Evolutionary conservation across 495 filamentous ascomycete genomes (phyloP), one percentile per base, ranked within the genome.

Genomic region (Penicillium flavigenum): DNA sequence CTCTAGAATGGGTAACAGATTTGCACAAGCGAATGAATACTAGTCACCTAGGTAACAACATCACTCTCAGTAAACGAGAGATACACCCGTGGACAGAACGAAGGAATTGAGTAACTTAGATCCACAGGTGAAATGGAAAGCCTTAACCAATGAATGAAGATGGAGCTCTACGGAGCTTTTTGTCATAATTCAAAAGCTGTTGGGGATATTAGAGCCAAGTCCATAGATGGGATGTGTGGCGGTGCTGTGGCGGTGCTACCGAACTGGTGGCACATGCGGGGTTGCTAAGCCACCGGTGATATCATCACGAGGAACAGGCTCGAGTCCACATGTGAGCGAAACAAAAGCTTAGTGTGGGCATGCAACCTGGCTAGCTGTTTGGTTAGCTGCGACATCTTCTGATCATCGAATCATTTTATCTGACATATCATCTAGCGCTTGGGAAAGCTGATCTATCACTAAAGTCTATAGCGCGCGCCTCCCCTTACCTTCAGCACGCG

Each of bases 221-320:
- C 14, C 5, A n/a, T 38, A 38, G 22, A 24, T 24, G 22, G 36
- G 7, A 16, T 5, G 2, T 26, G 43, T 59, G 36, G 24, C 24
- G 24, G 24, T 26, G 57, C 50, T 7, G 58, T 60, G 58, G 58
- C 52, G 39, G 47, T 47, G 46, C 50, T 41, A 24, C 6, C 11
- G 14, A 29, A 3, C 17, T 1, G 22, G 56, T 62, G 60, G 59
- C 42, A 54, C 47, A 43, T 57, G 59, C 58, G 60, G 60, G 57
- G 60, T 62, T 42, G 50, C 38, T 54, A 54, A 66, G 64, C 64
- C 60, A 63, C 60, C 49, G 47, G 56, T 67, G 64, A 67, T 67
- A 62, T 67, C 64, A 67, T 67, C 55, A 51, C 47, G 44, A 56
- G 44, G 34, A 48, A 43, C 36, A 41, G 31, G 31, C 0, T 32